phyloP scores from a whole-genome alignment of 108 stramenopile genomes.

The Licmophora abbreviata region DNA sequence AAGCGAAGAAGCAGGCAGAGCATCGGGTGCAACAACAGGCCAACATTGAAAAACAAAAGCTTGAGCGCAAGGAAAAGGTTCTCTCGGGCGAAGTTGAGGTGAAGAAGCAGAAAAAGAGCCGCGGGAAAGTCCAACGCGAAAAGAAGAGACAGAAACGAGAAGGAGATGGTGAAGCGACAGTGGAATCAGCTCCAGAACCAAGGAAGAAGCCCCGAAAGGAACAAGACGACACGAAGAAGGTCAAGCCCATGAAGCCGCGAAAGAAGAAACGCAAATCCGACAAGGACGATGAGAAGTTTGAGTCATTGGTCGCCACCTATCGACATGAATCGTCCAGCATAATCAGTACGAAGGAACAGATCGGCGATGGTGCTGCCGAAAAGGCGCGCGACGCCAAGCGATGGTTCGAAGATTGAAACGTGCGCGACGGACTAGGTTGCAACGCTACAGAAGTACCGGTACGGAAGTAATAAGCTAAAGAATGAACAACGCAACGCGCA shows the following conservation, averaged over 20 bases:
- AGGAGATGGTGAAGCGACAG: slow-evolving; percentile 1
- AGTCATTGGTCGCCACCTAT: slow-evolving; percentile 57
- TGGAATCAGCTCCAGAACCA: slow-evolving; percentile 8
- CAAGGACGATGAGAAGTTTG: slow-evolving; percentile 48
- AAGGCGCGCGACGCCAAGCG: too few relatives aligned
- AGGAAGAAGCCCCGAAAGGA: slow-evolving; percentile 9
- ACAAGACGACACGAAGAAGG: slow-evolving; percentile 15
- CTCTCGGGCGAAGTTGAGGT: slow-evolving; percentile 6
- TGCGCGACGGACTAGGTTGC: too few relatives aligned
- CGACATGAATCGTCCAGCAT: too few relatives aligned
- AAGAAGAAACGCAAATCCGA: slow-evolving; percentile 41
- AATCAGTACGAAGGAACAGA: too few relatives aligned
- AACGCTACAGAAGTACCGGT: too few relatives aligned
- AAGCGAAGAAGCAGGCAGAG: slow-evolving; percentile 76
- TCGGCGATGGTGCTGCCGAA: too few relatives aligned
- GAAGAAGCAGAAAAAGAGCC: slow-evolving; percentile 40
- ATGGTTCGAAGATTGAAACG: too few relatives aligned
- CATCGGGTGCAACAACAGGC: slow-evolving; percentile 58
- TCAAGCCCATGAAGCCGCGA: slow-evolving; percentile 31
- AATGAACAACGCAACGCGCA: too few relatives aligned
- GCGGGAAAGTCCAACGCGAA: slow-evolving; percentile 71
- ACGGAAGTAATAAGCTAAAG: too few relatives aligned
- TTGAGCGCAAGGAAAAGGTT: slow-evolving; percentile 34
- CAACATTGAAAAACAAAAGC: slow-evolving; percentile 62
- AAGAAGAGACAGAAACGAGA: slow-evolving; percentile 37